Conservation (phyloP, 257 asterid species). For the Lycium ferocissimum region DNA sequence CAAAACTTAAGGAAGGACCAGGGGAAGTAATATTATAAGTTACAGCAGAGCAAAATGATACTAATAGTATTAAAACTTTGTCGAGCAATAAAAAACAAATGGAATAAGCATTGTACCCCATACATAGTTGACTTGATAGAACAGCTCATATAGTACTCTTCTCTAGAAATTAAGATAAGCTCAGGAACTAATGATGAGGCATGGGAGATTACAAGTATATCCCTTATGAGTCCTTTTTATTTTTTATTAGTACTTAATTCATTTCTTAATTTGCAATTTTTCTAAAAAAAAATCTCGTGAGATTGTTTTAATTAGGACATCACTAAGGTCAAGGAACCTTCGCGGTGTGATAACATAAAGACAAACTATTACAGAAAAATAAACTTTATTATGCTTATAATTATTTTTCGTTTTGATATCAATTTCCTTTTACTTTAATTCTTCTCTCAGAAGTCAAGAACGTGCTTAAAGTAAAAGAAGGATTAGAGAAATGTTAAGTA, state of each 20-base stretch:
- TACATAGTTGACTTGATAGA: conserved; percentile 60
- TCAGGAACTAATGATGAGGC: conserved; percentile 52
- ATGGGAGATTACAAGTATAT: conserved; percentile 67
- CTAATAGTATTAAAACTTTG: not conserved
- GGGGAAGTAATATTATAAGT: conserved; percentile 10
- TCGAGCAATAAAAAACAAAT: conserved; percentile 26
- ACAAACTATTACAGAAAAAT: conserved; percentile 28
- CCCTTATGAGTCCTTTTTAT: conserved; percentile 52
- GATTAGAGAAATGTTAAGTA: not conserved
- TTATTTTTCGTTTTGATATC: not conserved
- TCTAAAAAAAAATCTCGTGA: not conserved
- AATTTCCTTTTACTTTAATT: not conserved
- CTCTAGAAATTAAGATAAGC: conserved; percentile 32
- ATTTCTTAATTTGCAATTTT: not conserved
- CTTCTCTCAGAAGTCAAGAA: conserved; percentile 19
- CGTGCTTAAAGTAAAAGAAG: conserved; percentile 30
- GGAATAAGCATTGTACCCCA: conserved; percentile 34
- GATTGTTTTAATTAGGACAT: conserved; percentile 45
- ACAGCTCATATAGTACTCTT: conserved; percentile 54
- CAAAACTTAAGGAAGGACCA: not conserved
- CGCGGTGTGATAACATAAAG: conserved; percentile 40
- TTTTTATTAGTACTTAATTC: conserved; percentile 12
- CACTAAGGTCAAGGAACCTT: conserved; percentile 60
- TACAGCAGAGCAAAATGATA: conserved; percentile 52
- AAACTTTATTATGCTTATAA: not conserved